Evolutionary conservation across 371 early-diverging fungal species (phyloP).

Genomic region (Chytridium lagenaria): DNA sequence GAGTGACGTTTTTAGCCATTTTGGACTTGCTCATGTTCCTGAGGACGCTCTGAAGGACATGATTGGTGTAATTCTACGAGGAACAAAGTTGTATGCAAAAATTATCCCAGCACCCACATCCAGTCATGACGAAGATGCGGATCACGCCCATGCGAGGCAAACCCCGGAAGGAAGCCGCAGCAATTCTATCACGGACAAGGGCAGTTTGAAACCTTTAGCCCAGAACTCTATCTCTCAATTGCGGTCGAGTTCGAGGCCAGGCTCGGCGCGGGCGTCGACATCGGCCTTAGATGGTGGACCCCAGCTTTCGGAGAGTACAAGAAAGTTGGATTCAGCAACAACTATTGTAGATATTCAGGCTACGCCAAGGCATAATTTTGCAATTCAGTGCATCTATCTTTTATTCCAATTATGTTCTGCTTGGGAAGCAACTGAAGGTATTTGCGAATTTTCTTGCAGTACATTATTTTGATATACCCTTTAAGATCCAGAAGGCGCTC

Average conservation of each 20-base stretch:
- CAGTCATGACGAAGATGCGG: not conserved
- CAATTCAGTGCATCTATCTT: conserved; percentile 68
- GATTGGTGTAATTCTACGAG: conserved; percentile 63
- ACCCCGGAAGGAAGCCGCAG: conserved; percentile 36
- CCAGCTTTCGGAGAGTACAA: not conserved
- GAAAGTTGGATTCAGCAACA: not conserved
- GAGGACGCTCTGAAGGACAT: conserved; percentile 62
- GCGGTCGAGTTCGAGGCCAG: not conserved
- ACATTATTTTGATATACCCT: not conserved
- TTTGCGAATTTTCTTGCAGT: not conserved
- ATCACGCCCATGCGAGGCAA: conserved; percentile 11
- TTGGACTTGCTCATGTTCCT: conserved; percentile 73
- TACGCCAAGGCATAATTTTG: conserved; percentile 74
- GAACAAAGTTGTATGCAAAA: conserved; percentile 56
- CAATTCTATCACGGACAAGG: conserved; percentile 26
- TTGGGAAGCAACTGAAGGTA: conserved; percentile 53
- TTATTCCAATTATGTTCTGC: conserved; percentile 71
- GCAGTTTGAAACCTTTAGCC: not conserved
- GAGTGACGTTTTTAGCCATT: conserved; percentile 68
- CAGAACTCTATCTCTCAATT: not conserved
- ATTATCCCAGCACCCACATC: conserved; percentile 7
- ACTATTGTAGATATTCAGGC: conserved; percentile 60
- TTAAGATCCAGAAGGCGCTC: conserved; percentile 26
- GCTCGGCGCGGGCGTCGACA: conserved; percentile 21
- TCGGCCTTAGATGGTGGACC: not conserved